Evolutionary conservation across 2,329 filamentous ascomycete genomes (phyloP), one percentile per base, ranked within the genome.

Genomic region (Dactylonectria macrodidyma): DNA sequence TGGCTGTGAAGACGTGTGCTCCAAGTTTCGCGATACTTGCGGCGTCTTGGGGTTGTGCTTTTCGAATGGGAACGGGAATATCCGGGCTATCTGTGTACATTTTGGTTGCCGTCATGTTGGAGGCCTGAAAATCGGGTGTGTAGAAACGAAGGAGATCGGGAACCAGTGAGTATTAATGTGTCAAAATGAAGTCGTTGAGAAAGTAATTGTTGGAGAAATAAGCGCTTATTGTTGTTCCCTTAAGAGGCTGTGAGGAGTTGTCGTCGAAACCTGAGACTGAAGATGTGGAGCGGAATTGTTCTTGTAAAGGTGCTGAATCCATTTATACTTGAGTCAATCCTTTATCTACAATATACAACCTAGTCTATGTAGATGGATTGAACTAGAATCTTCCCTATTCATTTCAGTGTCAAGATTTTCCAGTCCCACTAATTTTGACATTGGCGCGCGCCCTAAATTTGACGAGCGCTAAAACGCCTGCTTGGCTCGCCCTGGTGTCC

Each of bases 1-100:
- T 81, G 22, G 68, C 56, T 22, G 75, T 65, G 68, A 85, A 86
- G 55, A 82, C 78, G 38, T 75, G 65, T 0, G 76, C 66, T 26
- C 81, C 83, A 1, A 85, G 75, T 5, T 73, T 57, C 22, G 77
- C 71, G 51, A 85, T 81, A 41, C 24, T 38, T 5, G 19, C 1
- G 0, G 63, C 72, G 47, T 75, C 73, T 0, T 38, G 2, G 6
- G 41, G 12, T 5, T 10, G 55, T 24, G 69, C 73, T 3, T 7
- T 47, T 3, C 66, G 68, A 26, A 75, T 50, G 0, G 26, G 24
- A 12, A 68, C 22, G 5, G 38, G 3, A 5, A 33, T 10, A 8
- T 16, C 48, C 2, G 1, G 14, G 4, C 24, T n/a, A 11, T 12
- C 3, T 12, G 16, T n/a, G 2, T 34, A 9, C 9, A 11, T 14